These are phyloP conservation scores for Pezicula rhizophila DNA, from an alignment of 2,329 filamentous ascomycete species.

Conservation along the genomic window DNA sequence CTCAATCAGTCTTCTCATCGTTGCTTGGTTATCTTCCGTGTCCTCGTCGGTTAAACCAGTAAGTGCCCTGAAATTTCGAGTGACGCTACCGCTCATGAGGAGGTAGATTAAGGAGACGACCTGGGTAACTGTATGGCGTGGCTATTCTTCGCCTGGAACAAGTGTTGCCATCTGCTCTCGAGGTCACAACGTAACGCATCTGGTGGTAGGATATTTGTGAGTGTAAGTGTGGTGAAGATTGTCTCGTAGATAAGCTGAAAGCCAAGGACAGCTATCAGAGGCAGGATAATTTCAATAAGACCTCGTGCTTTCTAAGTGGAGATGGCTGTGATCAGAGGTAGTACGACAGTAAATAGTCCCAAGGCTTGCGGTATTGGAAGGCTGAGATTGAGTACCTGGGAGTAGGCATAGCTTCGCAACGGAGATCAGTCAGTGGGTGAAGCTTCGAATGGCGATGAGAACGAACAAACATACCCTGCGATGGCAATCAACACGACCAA, in stretches of 20 bases:
- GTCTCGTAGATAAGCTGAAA: constrained; percentile 28
- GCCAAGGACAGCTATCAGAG: constrained; percentile 23
- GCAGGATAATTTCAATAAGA: constrained; percentile 20
- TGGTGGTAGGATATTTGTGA: constrained; percentile 24
- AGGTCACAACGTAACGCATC: constrained; percentile 42
- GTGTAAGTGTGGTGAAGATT: constrained; percentile 22
- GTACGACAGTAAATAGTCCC: constrained; percentile 21
- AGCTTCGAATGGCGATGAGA: neutral
- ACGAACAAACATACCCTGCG: constrained; percentile 18
- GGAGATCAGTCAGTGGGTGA: constrained; percentile 1
- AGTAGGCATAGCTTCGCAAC: constrained; percentile 20
- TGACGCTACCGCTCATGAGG: constrained; percentile 18
- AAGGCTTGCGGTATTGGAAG: constrained; percentile 25
- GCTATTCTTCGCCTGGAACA: constrained; percentile 47
- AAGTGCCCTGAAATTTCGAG: constrained; percentile 11
- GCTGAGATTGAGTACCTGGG: constrained; percentile 21
- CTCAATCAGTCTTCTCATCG: constrained; percentile 19
- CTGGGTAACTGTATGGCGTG: constrained; percentile 36
- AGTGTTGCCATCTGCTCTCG: constrained; percentile 46
- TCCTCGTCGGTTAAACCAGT: constrained; percentile 8
- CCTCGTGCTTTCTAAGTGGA: constrained; percentile 18
- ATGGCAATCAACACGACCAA: constrained; percentile 19
- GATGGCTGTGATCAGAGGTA: constrained; percentile 24
- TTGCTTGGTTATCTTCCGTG: constrained; percentile 14
- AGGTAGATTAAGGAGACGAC: constrained; percentile 18